phyloP scores from a whole-genome alignment of 305 asterid species.

The Fraxinus greggii region DNA sequence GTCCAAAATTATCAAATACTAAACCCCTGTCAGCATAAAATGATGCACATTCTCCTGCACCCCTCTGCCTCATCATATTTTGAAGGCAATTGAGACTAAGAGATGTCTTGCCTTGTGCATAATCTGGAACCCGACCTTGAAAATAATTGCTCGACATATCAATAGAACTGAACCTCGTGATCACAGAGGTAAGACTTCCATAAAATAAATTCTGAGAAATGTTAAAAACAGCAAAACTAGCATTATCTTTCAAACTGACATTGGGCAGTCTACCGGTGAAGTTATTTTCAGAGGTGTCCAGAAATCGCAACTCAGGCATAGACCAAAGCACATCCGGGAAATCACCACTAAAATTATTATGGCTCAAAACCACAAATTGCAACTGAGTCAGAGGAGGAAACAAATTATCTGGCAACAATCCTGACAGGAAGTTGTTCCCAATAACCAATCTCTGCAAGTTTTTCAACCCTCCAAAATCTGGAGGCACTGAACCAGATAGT shows the following conservation, averaged over 20 bases:
- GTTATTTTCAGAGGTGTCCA: conserved; percentile 48
- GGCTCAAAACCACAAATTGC: conserved; percentile 35
- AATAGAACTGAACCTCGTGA: conserved; percentile 44
- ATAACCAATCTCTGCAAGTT: conserved; percentile 49
- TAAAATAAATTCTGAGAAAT: conserved; percentile 64
- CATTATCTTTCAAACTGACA: conserved; percentile 34
- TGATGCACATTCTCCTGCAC: conserved; percentile 40
- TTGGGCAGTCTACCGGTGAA: conserved; percentile 53
- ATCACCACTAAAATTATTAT: conserved; percentile 33
- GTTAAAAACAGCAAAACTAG: conserved; percentile 43
- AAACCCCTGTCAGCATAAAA: conserved; percentile 47
- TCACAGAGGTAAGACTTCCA: conserved; percentile 55
- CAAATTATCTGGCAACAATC: conserved; percentile 44
- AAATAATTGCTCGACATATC: conserved; percentile 75
- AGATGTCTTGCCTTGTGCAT: conserved; percentile 32
- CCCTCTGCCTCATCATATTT: conserved; percentile 38
- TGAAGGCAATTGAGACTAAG: conserved; percentile 45
- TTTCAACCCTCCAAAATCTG: conserved; percentile 49
- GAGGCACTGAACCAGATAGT: conserved; percentile 56
- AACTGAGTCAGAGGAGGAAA: conserved; percentile 34
- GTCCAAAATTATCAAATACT: conserved; percentile 50
- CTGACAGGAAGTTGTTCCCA: conserved; percentile 48
- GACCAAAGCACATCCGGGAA: conserved; percentile 41
- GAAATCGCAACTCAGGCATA: conserved; percentile 35
- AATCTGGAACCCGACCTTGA: conserved; percentile 61